Evolutionary conservation across 2,329 filamentous ascomycete species (phyloP).

Genomic region (Aspergillus ochraceus): DNA sequence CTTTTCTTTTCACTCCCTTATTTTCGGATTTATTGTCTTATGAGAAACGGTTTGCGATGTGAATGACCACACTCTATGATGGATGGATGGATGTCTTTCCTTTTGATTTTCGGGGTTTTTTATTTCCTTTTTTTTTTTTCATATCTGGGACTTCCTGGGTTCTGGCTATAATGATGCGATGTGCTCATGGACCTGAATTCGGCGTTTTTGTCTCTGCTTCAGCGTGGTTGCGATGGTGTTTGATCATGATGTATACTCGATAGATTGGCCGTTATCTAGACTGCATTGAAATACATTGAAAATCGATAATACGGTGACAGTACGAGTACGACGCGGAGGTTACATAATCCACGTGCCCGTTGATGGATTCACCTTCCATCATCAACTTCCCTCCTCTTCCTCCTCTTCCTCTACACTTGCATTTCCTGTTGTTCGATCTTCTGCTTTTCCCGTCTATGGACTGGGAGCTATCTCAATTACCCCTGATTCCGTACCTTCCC

Average conservation of each 20-base stretch:
- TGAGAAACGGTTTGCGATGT: slow-evolving; percentile 1
- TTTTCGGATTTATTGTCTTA: not conserved
- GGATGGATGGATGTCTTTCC: slow-evolving; percentile 2
- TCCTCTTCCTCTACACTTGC: slow-evolving; percentile 3
- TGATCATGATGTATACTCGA: not conserved
- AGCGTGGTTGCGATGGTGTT: not conserved
- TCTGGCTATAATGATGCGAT: not conserved
- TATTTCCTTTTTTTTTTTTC: not conserved
- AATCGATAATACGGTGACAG: no score
- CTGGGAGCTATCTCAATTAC: slow-evolving; percentile 20
- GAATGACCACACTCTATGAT: not conserved
- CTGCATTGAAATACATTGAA: no score
- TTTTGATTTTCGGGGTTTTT: not conserved
- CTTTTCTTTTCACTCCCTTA: not conserved
- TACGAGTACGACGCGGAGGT: no score
- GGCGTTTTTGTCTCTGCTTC: slow-evolving; percentile 5
- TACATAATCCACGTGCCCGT: no score
- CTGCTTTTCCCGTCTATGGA: slow-evolving; percentile 28
- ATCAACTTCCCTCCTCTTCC: slow-evolving; percentile 2
- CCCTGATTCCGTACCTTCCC: slow-evolving; percentile 1
- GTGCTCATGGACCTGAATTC: not conserved
- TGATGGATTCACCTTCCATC: not conserved
- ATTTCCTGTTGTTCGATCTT: slow-evolving; percentile 6
- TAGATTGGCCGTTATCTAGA: no score
- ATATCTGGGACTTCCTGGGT: not conserved